Evolutionary conservation across 805 yeast species (phyloP), one percentile per base, ranked within the genome.

Genomic region (Wickerhamomyces hampshirensis): DNA sequence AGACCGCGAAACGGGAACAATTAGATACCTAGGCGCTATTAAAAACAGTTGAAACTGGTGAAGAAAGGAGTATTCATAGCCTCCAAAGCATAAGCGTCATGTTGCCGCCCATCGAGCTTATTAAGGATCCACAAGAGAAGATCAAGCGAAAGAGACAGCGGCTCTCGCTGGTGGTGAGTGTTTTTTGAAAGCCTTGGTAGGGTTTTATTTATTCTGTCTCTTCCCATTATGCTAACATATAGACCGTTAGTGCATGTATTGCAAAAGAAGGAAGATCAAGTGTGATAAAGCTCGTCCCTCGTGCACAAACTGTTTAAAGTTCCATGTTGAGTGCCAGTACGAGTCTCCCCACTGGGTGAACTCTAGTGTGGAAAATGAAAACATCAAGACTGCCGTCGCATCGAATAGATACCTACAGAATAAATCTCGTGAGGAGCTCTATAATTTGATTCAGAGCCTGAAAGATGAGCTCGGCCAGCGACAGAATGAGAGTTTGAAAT

Each of bases 261-360:
- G 67, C 43, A 60, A 58, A 31, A 43, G 51, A 28, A 42, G 63
- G 26, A 62, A 61, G 42, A 56, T 43, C 29, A 42, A 39, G 23
- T 47, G 51, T 36, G 44, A 43, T 24, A 44, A 28, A 27, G 27
- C 5, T 7, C 30, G 34, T n/a, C 53, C 48, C 4, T 5, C 27
- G 1, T 55, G 66, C 31, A 52, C 36, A 2, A 32, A 30, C n/a
- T 62, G 66, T 41, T 18, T 38, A 1, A 50, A 40, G 30, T 35
- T 47, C 15, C 47, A 48, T 9, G 43, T 49, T 11, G 34, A 36
- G 23, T 46, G 52, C 29, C 33, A 15, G 5, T 46, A 46, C 24
- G 34, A 31, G 16, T 13, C 33, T 4, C 39, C 44, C 3, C 31
- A 32, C 13, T 34, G 41, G 39, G 39, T 34, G 33, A 31, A 30